These are phyloP conservation scores for Sphagnum fallax DNA, from an alignment of 228 moss, liverwort and hornwort genomes.

Conservation along the genomic window DNA sequence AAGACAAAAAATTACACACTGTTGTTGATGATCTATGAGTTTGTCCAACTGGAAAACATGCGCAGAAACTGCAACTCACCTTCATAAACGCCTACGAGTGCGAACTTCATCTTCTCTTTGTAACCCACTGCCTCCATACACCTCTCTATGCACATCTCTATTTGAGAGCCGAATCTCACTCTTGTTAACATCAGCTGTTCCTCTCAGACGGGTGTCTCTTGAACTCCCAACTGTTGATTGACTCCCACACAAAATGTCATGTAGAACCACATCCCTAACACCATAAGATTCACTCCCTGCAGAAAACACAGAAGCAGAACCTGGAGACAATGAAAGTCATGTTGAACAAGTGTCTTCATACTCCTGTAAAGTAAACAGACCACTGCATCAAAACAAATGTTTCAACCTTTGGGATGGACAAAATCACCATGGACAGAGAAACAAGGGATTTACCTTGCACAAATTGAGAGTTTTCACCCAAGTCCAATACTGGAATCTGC, in stretches of 20 bases:
- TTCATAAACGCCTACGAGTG: constrained; percentile 37
- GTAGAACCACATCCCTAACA: no score
- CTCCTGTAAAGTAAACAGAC: neutral
- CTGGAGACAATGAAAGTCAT: no score
- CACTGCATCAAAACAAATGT: no score
- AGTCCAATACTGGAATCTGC: constrained; percentile 9
- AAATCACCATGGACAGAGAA: neutral
- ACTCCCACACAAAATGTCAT: neutral
- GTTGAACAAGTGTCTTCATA: neutral
- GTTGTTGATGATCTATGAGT: no score
- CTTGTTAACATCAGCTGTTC: constrained; percentile 2
- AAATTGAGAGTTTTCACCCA: constrained; percentile 15
- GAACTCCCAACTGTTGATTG: constrained; percentile 4
- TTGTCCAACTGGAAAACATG: no score
- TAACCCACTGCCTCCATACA: constrained; percentile 14
- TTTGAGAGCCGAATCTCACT: constrained; percentile 22
- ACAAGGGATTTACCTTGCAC: neutral
- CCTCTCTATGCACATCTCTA: constrained; percentile 12
- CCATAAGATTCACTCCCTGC: no score
- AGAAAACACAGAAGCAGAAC: no score
- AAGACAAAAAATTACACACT: no score
- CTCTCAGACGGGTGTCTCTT: constrained; percentile 6
- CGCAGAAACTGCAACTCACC: neutral
- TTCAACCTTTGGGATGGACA: neutral
- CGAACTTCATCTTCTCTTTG: constrained; percentile 33